These are phyloP conservation scores for Acanthamoeba castellanii DNA, from an alignment of 208 protist genomes.

Conservation along the genomic window DNA sequence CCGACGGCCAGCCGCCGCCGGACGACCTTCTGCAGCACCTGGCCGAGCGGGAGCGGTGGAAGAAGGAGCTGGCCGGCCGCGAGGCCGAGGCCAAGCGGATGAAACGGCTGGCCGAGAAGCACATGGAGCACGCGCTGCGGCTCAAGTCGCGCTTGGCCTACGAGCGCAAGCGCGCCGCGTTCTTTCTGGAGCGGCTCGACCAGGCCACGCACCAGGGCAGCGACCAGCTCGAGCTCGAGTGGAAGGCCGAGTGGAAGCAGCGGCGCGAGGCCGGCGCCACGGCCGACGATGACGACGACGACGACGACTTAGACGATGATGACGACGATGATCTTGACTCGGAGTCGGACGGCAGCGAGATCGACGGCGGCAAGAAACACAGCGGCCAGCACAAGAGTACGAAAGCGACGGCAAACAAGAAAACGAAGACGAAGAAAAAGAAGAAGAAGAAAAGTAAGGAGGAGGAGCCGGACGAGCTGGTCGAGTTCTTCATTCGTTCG, in stretches of 20 bases:
- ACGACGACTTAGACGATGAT: neutral
- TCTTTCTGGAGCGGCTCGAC: slow-evolving; percentile 51
- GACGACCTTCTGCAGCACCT: slow-evolving; percentile 17
- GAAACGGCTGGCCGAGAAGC: slow-evolving; percentile 37
- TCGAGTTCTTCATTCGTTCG: slow-evolving; percentile 60
- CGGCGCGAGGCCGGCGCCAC: neutral
- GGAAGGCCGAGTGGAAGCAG: slow-evolving; percentile 9
- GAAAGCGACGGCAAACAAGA: neutral
- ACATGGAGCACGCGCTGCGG: slow-evolving; percentile 37
- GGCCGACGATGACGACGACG: neutral
- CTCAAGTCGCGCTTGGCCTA: slow-evolving; percentile 25
- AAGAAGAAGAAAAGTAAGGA: neutral
- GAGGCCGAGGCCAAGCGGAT: slow-evolving; percentile 56
- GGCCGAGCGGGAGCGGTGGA: slow-evolving; percentile 42
- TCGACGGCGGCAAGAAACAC: neutral
- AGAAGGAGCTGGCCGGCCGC: neutral
- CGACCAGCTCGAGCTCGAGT: neutral
- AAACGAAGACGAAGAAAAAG: neutral
- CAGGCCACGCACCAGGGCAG: slow-evolving; percentile 36
- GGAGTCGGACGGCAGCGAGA: neutral
- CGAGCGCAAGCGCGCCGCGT: slow-evolving; percentile 29
- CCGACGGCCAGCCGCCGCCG: neutral
- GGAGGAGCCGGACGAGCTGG: slow-evolving; percentile 68
- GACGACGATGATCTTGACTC: neutral
- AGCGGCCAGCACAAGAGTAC: too few species aligned